These are phyloP conservation scores for Coemansia umbellata DNA, from an alignment of 192 early-diverging fungal species.

Conservation along the genomic window DNA sequence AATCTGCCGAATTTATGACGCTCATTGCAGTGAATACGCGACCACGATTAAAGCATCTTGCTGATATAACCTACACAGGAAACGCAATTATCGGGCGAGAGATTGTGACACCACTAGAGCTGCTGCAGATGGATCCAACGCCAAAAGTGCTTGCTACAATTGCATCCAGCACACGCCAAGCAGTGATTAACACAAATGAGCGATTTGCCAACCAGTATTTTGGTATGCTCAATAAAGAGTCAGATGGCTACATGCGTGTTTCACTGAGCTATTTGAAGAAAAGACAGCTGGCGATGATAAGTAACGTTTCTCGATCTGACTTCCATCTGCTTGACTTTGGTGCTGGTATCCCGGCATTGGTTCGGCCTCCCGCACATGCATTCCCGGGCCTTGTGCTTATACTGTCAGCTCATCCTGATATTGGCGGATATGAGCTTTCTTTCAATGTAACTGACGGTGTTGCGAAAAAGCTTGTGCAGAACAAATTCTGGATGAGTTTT, in stretches of 20 bases:
- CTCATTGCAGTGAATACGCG: not conserved
- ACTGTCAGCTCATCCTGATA: not conserved
- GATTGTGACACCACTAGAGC: not conserved
- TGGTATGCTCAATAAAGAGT: not conserved
- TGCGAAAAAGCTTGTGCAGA: not conserved
- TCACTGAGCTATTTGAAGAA: not conserved
- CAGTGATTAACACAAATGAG: not conserved
- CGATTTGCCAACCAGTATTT: not conserved
- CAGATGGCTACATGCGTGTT: not conserved
- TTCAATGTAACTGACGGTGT: not conserved
- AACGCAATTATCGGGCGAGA: not conserved
- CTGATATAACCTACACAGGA: not conserved
- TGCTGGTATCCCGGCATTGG: not conserved
- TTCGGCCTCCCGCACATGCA: not conserved
- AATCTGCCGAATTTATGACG: not conserved
- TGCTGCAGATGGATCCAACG: not conserved
- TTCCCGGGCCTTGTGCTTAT: not conserved
- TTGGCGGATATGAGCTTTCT: not conserved
- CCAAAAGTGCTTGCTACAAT: not conserved
- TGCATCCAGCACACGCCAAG: not conserved
- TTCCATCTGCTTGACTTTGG: constrained; percentile 26
- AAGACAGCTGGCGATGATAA: not conserved
- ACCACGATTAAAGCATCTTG: not conserved
- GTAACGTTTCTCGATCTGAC: constrained; percentile 20
- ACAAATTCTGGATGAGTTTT: not conserved